A percentile compares a stretch with the other conserved stretches of the same genome.
phyloP scores from a whole-genome alignment of 176 grass and related monocot species.

The Carex cristatella region DNA sequence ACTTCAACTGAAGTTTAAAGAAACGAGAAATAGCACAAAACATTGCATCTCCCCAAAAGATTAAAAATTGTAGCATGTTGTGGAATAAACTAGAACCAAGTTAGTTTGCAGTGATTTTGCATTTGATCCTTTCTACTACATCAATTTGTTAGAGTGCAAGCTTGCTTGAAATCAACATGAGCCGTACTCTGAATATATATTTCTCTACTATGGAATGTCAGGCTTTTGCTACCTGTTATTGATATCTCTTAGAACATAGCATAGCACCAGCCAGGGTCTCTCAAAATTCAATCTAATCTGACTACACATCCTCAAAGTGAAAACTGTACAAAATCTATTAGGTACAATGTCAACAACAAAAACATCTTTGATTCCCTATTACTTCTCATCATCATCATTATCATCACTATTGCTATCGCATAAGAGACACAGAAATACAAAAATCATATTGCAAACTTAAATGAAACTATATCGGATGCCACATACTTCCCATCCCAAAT shows the following conservation, averaged over 20 bases:
- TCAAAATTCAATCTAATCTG: neutral
- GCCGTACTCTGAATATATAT: neutral
- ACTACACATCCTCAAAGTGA: neutral
- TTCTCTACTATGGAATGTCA: neutral
- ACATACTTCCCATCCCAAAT: conserved; percentile 4
- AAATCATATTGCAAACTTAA: neutral
- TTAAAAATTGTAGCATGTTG: neutral
- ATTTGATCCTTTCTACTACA: neutral
- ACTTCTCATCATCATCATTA: neutral
- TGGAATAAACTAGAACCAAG: neutral
- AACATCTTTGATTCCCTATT: neutral
- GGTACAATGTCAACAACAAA: neutral
- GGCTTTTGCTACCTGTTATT: neutral
- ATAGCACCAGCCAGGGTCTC: neutral
- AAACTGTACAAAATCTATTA: conserved; percentile 6
- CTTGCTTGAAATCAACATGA: neutral
- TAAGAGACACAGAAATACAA: neutral
- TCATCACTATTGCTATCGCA: neutral
- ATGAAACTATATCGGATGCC: neutral
- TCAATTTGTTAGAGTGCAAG: neutral
- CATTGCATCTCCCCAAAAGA: neutral
- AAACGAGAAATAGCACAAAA: neutral
- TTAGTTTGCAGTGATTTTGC: neutral
- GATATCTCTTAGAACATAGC: neutral
- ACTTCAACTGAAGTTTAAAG: neutral